Base-by-base conservation (phyloP, 1,284 basidiomycete genomes). In the Ceratobasidium sp. region DNA sequence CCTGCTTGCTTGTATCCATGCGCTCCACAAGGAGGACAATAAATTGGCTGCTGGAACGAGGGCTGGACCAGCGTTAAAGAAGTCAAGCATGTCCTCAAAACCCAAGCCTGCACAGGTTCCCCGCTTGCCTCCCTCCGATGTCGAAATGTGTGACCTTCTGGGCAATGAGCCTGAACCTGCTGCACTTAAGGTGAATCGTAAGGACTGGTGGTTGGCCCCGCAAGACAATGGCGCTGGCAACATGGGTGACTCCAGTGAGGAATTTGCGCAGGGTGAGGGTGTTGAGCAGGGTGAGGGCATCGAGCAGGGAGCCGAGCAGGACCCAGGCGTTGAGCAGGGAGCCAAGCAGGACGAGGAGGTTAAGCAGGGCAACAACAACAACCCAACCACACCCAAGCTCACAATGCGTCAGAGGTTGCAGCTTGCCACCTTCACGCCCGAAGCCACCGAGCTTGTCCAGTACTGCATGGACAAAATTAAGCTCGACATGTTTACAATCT, bases 351-450 rank as follows among this genome's bases (percentile, higher is more conserved):
- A n/a, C n/a, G n/a, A n/a, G n/a, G n/a, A n/a, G n/a, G n/a, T n/a
- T n/a, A 55, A 23, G 53, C 53, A 23, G 53, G 5, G 53, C 10
- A 23, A 55, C 53, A 23, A n/a, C 6, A 23, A 55, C 18, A 23
- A 6, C 6, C 53, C 18, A 20, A 23, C 18, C 9, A 23, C 7
- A 7, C 7, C 5, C 9, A 23, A 55, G 56, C 56, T 58, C 56
- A 58, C 56, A 7, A 58, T 28, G 56, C 56, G 56, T 33, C 56
- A 58, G 56, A n/a, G 56, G 26, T 58, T 26, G 6, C 56, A 58
- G 56, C 56, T 58, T 3, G 2, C 23, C 9, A 23, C 7, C 9
- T 58, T 58, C 28, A 3, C n/a, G 15, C n/a, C 15, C 3, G 56
- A 58, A 33, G 23, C 23, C 4, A 3, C 23, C 15, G 56, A 5